Conservation (phyloP, 1,139 yeast genomes). For the Diutina neorugosa region DNA sequence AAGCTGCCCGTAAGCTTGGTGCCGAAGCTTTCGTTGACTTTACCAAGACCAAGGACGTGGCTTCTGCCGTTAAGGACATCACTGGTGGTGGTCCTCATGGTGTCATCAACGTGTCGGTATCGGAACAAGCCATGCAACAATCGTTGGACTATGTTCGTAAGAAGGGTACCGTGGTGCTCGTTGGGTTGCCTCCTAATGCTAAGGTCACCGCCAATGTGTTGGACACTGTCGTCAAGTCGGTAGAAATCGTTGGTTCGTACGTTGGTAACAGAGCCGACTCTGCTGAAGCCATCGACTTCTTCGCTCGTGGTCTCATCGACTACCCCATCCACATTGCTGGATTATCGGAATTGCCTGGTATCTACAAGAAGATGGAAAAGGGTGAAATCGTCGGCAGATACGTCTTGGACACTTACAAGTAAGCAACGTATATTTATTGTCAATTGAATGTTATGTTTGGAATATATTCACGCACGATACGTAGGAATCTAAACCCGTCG, state of each 20-base stretch:
- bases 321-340: slow-evolving; percentile 11
- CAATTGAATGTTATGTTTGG: neutral
- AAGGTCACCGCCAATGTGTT: slow-evolving; percentile 9
- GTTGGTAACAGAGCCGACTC: slow-evolving; percentile 12
- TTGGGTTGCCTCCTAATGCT: slow-evolving; percentile 11
- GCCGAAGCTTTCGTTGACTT: slow-evolving; percentile 10
- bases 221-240: slow-evolving; percentile 9
- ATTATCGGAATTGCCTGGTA: slow-evolving; percentile 9
- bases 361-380: slow-evolving; percentile 10
- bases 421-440: too few species aligned
- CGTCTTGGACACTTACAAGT: slow-evolving; percentile 9
- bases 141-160: slow-evolving; percentile 9
- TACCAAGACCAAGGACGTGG: slow-evolving; percentile 9
- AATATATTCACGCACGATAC: too few species aligned
- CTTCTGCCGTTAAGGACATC: slow-evolving; percentile 8
- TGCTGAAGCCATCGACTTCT: slow-evolving; percentile 11
- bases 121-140: slow-evolving; percentile 10
- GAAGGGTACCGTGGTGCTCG: slow-evolving; percentile 10
- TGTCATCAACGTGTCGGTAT: slow-evolving; percentile 11
- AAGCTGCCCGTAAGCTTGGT: slow-evolving; percentile 9
- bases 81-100: slow-evolving; percentile 11
- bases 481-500: too few species aligned
- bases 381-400: slow-evolving; percentile 11
- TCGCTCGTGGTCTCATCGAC: slow-evolving; percentile 10
- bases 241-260: slow-evolving; percentile 9